A percentile compares a stretch with the other conserved stretches of the same genome.
Conservation (phyloP, 805 yeast species). For the Candida nemodendra region DNA sequence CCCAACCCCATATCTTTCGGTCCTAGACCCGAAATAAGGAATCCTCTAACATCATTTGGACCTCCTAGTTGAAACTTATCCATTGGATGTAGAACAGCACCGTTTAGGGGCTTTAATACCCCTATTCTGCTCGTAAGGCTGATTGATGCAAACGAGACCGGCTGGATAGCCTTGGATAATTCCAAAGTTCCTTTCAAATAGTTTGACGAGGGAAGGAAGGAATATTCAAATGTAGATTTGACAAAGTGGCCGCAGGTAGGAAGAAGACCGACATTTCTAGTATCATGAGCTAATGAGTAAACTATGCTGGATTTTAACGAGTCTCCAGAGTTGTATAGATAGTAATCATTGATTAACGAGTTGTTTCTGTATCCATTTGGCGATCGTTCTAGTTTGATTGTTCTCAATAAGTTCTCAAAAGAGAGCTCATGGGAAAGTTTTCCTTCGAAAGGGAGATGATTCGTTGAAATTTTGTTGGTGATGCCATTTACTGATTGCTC, state of each 20-base stretch:
- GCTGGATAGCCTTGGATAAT: constrained; percentile 33
- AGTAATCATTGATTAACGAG: constrained; percentile 33
- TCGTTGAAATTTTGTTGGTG: constrained; percentile 40
- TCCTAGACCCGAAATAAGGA: constrained; percentile 50
- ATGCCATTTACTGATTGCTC: constrained; percentile 45
- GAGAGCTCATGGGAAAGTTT: constrained; percentile 47
- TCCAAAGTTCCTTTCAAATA: constrained; percentile 45
- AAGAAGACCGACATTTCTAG: constrained; percentile 42
- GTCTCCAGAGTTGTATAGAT: constrained; percentile 42
- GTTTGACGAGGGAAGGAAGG: constrained; percentile 28
- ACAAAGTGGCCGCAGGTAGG: constrained; percentile 42
- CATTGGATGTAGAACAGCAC: constrained; percentile 36
- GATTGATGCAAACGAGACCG: constrained; percentile 20
- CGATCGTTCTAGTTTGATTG: constrained; percentile 28
- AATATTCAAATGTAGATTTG: constrained; percentile 29
- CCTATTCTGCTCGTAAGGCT: constrained; percentile 29
- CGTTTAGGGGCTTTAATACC: constrained; percentile 17
- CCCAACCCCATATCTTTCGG: constrained; percentile 51
- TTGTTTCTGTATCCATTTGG: constrained; percentile 27
- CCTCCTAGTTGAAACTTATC: constrained; percentile 60
- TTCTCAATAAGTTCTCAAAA: constrained; percentile 44
- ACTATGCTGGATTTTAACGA: constrained; percentile 44
- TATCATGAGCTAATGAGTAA: constrained; percentile 41
- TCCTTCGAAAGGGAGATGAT: constrained; percentile 28
- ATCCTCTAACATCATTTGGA: constrained; percentile 56